These are phyloP conservation scores for Lachnellula subtilissima DNA, from an alignment of 2,329 filamentous ascomycete genomes.

Conservation along the genomic window DNA sequence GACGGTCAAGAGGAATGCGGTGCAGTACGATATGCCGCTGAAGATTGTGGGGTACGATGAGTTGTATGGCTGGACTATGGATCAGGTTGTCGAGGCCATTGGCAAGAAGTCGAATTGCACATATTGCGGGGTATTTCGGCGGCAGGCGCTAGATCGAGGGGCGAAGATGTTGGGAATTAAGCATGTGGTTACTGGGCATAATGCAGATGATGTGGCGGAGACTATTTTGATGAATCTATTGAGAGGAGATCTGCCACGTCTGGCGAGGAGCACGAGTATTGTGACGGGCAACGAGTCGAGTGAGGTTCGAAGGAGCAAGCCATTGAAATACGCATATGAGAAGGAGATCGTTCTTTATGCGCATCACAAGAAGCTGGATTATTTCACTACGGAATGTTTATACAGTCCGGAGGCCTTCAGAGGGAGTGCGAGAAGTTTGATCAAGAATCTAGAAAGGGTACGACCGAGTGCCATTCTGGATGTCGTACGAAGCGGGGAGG, in stretches of 20 bases:
- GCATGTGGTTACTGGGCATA: conserved; percentile 96
- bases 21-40: conserved; percentile 85
- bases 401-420: conserved; percentile 97
- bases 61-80: conserved; percentile 98
- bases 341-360: conserved; percentile 99
- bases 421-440: conserved; percentile 82
- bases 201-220: conserved; percentile 95
- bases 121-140: conserved; percentile 92
- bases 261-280: conserved; percentile 87
- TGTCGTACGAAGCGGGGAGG: conserved; percentile 89
- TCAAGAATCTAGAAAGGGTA: conserved; percentile 92
- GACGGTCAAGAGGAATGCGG: conserved; percentile 90
- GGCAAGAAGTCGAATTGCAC: conserved; percentile 99
- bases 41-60: conserved; percentile 91
- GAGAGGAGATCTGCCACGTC: conserved; percentile 78
- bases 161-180: conserved; percentile 81
- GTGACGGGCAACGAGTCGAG: conserved; percentile 73
- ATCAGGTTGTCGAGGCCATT: conserved; percentile 92
- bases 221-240: conserved; percentile 97
- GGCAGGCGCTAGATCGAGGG: conserved; percentile 89
- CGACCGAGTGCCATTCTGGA: conserved; percentile 92
- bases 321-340: conserved; percentile 96
- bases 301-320: conserved; percentile 92
- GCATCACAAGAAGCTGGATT: conserved; percentile 93
- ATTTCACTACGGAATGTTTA: conserved; percentile 97